Base-by-base conservation (phyloP, 352 stramenopile species). In the Phytophthora sp. region DNA sequence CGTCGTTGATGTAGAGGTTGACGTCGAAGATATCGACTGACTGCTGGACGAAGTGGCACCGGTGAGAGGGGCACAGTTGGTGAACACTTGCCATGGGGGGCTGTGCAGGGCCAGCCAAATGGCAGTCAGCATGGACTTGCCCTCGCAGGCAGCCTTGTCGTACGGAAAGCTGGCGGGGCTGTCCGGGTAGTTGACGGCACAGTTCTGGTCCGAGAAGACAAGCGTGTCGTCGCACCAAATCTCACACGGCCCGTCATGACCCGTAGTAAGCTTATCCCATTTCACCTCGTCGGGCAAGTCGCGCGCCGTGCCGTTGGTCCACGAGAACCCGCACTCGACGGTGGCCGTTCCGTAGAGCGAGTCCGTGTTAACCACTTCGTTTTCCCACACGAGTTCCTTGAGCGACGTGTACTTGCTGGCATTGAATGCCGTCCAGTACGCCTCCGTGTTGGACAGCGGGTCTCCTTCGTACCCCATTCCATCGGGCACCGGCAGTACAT, bases 171-270 rank as follows among this genome's bases (percentile, higher is more conserved):
- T 57, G 0, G 68, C 76, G 0, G 72, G 66, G 6, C 48, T 51
- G 3, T 55, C 56, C 5, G 70, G 62, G 31, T 73, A 71, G 54
- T 79, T 69, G 10, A 66, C 57, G 11, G 74, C 69, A 51, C 71
- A 81, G 60, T 83, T 77, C 10, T 75, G 42, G 54, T 83, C 67
- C 44, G 62, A 54, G 44, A 81, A 86, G 12, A 64, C 73, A 5
- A 76, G 45, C 27, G 42, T 63, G 20, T 83, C 67, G 50, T 86
- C 76, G 43, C 73, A 83, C 74, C 76, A 86, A 42, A 83, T 52
- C 50, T 86, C 76, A 13, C 71, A 83, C 15, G 76, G 76, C n/a
- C 76, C 76, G 30, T 79, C 61, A 35, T 83, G 68, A 13, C 58
- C 66, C 1, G 52, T 55, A 10, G 69, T 77, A 17, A 83, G 62